phyloP scores from a whole-genome alignment of 805 yeast genomes.

The Candida endomychidarum region DNA sequence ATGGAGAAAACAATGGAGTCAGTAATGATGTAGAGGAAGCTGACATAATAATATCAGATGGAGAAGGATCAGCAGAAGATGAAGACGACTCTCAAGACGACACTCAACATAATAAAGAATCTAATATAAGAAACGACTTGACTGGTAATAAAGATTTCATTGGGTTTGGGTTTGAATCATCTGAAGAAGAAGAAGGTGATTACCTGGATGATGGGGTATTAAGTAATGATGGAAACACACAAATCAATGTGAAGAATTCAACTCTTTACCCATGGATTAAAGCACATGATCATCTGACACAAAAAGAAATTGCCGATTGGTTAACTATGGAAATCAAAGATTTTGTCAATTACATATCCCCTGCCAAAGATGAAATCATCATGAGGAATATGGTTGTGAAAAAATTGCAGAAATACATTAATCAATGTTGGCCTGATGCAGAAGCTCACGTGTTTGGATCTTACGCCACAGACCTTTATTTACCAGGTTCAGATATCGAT shows the following conservation, averaged over 20 bases:
- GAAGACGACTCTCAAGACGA: constrained; percentile 2
- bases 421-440: constrained; percentile 71
- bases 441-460: constrained; percentile 90
- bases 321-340: constrained; percentile 81
- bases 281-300: constrained; percentile 73
- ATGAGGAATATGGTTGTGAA: constrained; percentile 65
- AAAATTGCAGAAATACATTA: constrained; percentile 52
- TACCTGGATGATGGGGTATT: constrained; percentile 33
- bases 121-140: constrained; percentile 30
- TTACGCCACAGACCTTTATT: constrained; percentile 85
- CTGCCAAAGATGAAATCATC: constrained; percentile 69
- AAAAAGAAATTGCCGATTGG: constrained; percentile 82
- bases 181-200: constrained; percentile 34
- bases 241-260: constrained; percentile 22
- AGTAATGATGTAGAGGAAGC: constrained; percentile 19
- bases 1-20: constrained; percentile 19
- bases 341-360: constrained; percentile 82
- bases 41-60: neutral
- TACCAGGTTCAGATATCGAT: constrained; percentile 96
- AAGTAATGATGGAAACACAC: constrained; percentile 36
- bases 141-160: constrained; percentile 53
- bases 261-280: constrained; percentile 71
- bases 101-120: neutral
- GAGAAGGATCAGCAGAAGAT: neutral
- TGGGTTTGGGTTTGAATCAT: constrained; percentile 52